These are phyloP conservation scores for Vitis labrusca DNA, from an alignment of 164 flowering plant species.

Conservation along the genomic window DNA sequence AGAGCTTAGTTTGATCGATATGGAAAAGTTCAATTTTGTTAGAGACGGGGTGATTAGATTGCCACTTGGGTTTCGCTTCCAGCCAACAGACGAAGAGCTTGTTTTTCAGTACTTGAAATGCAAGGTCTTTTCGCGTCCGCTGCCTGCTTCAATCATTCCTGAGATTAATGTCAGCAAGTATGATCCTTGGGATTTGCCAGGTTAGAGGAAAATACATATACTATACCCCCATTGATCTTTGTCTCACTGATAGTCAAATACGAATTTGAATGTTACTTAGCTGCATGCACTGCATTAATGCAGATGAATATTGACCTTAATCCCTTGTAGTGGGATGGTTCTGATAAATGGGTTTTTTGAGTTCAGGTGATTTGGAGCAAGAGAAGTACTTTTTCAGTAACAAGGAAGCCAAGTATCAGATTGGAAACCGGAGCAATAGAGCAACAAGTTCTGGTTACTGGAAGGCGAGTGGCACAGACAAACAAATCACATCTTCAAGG, in stretches of 20 bases:
- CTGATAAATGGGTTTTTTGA: background rate
- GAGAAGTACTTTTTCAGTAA: slow-evolving; percentile 71
- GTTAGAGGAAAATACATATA: slow-evolving; percentile 24
- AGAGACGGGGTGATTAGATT: slow-evolving; percentile 48
- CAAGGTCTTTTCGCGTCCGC: slow-evolving; percentile 53
- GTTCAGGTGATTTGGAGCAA: slow-evolving; percentile 46
- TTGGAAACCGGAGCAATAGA: slow-evolving; percentile 43
- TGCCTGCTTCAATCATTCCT: slow-evolving; percentile 78
- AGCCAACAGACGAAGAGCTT: slow-evolving; percentile 88
- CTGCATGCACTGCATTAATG: too few species aligned
- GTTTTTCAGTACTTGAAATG: slow-evolving; percentile 61
- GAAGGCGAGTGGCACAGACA: slow-evolving; percentile 66
- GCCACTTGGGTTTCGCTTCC: slow-evolving; percentile 85
- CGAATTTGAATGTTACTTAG: too few species aligned
- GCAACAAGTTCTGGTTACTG: slow-evolving; percentile 59
- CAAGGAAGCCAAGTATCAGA: slow-evolving; percentile 46
- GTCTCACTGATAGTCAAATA: background rate
- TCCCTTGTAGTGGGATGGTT: too few species aligned
- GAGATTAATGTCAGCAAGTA: slow-evolving; percentile 51
- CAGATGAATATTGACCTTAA: too few species aligned
- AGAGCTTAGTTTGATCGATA: background rate
- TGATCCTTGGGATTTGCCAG: slow-evolving; percentile 88
- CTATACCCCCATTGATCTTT: background rate
- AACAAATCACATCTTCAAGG: slow-evolving; percentile 34
- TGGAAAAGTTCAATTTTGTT: slow-evolving; percentile 56